Percentiles rank a stretch among this genome's conserved stretches.
These are phyloP conservation scores for Kluyveromyces siamensis DNA, from an alignment of 805 yeast genomes.

Conservation along the genomic window DNA sequence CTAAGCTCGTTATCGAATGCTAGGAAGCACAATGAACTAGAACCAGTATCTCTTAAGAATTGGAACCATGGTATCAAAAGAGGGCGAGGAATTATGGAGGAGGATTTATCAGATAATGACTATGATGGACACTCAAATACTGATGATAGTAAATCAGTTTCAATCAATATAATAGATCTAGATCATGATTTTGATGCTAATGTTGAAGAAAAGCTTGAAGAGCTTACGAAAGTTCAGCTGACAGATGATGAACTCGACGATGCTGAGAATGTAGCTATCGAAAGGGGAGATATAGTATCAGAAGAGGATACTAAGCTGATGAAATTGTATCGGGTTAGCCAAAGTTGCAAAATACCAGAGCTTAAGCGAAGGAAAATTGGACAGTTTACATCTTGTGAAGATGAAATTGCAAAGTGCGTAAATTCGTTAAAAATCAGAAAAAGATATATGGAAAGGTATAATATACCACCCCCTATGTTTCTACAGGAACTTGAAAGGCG, in stretches of 20 bases:
- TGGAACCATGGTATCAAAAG: not conserved
- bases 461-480: slow-evolving; percentile 21
- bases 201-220: not conserved
- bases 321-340: not conserved
- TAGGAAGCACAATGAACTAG: not conserved
- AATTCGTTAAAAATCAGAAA: slow-evolving; percentile 9
- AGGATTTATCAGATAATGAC: not conserved
- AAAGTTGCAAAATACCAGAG: not conserved
- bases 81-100: not conserved
- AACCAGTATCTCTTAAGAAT: not conserved
- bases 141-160: not conserved
- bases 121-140: not conserved
- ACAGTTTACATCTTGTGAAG: slow-evolving; percentile 1
- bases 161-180: not conserved
- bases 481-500: slow-evolving; percentile 24
- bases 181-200: not conserved
- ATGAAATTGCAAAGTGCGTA: slow-evolving; percentile 12
- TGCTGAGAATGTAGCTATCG: not conserved
- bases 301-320: not conserved
- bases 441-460: slow-evolving; percentile 13
- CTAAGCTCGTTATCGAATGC: not conserved
- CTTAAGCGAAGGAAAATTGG: slow-evolving; percentile 1
- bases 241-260: not conserved
- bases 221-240: not conserved
- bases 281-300: not conserved